These are phyloP conservation scores for Magnaporthales sp. DNA, from an alignment of 2,329 filamentous ascomycete genomes.

Conservation along the genomic window DNA sequence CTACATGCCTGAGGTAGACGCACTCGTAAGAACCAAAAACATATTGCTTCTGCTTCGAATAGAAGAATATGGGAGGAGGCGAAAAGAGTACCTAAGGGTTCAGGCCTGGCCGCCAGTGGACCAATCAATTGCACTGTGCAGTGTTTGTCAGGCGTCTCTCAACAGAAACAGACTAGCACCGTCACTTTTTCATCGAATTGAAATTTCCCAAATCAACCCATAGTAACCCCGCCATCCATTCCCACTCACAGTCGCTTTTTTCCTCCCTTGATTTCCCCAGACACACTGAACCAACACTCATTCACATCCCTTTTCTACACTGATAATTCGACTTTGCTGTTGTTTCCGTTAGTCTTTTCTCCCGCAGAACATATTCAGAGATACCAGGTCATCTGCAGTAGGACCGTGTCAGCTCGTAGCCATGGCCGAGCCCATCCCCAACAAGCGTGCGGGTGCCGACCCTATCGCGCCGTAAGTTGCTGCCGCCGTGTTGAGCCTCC, in stretches of 20 bases:
- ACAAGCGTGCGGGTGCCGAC: slow-evolving; percentile 44
- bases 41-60: background rate
- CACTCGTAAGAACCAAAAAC: background rate
- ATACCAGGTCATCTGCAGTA: background rate
- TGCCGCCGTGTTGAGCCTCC: background rate
- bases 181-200: slow-evolving; percentile 4
- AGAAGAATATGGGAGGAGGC: background rate
- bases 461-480: slow-evolving; percentile 48
- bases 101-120: background rate
- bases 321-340: background rate
- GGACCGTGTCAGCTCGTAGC: slow-evolving; percentile 6
- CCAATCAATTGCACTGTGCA: slow-evolving; percentile 5
- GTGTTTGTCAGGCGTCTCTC: slow-evolving; percentile 4
- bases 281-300: slow-evolving; percentile 1
- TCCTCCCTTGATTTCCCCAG: slow-evolving; percentile 1
- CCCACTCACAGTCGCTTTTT: slow-evolving; percentile 4
- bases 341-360: background rate
- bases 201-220: slow-evolving; percentile 7
- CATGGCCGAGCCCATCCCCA: slow-evolving; percentile 57
- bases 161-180: slow-evolving; percentile 5
- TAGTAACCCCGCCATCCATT: slow-evolving; percentile 6
- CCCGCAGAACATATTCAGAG: background rate
- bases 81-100: background rate
- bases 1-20: background rate
- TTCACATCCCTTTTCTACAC: background rate